A percentile compares a stretch with the other conserved stretches of the same genome.
Evolutionary conservation across 2,329 filamentous ascomycete species (phyloP).

Genomic region (Verticillium dahliae): DNA sequence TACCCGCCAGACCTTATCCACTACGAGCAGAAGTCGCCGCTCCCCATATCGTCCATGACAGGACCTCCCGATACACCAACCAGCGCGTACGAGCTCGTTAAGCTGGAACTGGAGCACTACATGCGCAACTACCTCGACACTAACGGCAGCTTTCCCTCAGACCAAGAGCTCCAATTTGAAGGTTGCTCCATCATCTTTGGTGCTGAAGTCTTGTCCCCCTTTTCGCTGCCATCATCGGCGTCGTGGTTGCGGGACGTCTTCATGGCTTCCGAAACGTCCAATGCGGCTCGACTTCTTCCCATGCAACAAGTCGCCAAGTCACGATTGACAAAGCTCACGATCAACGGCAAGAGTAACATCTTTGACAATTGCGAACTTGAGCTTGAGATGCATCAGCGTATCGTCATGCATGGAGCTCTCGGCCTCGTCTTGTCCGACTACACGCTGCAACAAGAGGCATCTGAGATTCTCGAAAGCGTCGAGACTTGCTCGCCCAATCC

Average conservation of each 20-base stretch:
- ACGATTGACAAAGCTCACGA: conserved; percentile 13
- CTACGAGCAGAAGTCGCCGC: conserved; percentile 2
- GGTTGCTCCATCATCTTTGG: conserved; percentile 21
- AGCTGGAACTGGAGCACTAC: conserved; percentile 24
- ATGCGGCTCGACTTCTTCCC: conserved; percentile 14
- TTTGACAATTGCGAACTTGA: conserved; percentile 21
- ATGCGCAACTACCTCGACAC: conserved; percentile 16
- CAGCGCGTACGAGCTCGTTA: conserved; percentile 27
- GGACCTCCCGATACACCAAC: conserved; percentile 11
- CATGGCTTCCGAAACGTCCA: conserved; percentile 8
- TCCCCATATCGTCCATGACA: conserved; percentile 3
- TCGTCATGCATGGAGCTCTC: conserved; percentile 2
- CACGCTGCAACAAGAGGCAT: conserved; percentile 14
- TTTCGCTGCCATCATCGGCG: not conserved
- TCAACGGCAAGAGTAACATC: conserved; percentile 18
- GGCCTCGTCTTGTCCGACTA: conserved; percentile 5
- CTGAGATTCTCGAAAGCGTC: conserved; percentile 6
- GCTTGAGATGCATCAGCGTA: conserved; percentile 5
- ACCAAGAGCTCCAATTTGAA: conserved; percentile 15
- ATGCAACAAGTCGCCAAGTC: conserved; percentile 15
- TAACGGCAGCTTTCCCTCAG: conserved; percentile 10
- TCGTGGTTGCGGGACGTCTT: conserved; percentile 21
- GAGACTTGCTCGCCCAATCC: conserved; percentile 7
- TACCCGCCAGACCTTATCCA: conserved; percentile 5
- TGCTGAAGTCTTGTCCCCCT: conserved; percentile 12